Base-by-base conservation (phyloP, 106 monocot genomes). In the Narthecium ossifragum region DNA sequence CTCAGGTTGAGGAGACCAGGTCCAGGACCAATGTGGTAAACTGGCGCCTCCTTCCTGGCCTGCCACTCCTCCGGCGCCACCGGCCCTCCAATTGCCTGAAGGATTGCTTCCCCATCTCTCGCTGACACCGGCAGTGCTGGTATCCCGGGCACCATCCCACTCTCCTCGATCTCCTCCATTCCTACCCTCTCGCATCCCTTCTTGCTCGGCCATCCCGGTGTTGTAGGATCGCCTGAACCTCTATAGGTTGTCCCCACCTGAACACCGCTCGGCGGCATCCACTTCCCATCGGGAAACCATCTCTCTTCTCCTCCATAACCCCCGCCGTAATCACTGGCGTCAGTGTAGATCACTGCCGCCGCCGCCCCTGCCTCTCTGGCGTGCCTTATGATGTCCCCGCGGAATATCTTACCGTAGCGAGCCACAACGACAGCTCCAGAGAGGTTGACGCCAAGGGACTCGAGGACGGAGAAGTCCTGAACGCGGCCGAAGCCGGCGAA, bases 401-500 rank as follows among this genome's bases (percentile, higher is more conserved):
- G 66, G 82, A 54, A 86, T 31, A 86, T 76, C 71, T 65, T 36
- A 4, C 91, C 91, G 68, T 86, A 86, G 64, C 79, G 46, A 12
- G 86, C 85, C 32, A 91, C 34, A 11, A 71, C 85, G 4, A 86
- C 73, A 10, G 51, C 29, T 4, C 83, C 91, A 31, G 63, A 32
- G 14, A 86, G 57, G 26, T 74, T 45, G 22, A 91, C 57, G 2
- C 82, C 76, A 21, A 71, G 46, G 23, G 54, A 46, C 14, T 14
- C 34, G 26, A 91, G 69, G 8, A 31, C 39, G 13, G 50, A 53
- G 61, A 71, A 91, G 74, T 91, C 86, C 71, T 82, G 79, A 5
- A 39, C 65, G 17, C 79, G 75, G 61, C 86, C 91, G 68, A 85
- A 91, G 73, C 81, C 81, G 52, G 72, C 79, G 66, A 83, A 92